Base-by-base conservation (phyloP, 768 basidiomycete genomes). In the Rubroboletus pulcherrimus region DNA sequence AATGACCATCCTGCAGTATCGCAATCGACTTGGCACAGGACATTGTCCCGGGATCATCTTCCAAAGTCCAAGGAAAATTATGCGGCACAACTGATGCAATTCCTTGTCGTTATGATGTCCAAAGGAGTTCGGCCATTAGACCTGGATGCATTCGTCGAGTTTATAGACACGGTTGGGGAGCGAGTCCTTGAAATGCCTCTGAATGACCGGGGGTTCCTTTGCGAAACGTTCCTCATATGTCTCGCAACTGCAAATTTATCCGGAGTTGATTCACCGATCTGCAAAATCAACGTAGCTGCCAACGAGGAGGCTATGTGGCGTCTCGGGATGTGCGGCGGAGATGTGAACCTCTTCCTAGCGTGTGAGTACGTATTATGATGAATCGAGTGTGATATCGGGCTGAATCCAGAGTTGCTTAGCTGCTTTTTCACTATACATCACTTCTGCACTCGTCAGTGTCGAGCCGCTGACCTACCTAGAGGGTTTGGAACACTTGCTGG, bases 381-480 rank as follows among this genome's bases (percentile, higher is more conserved):
- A 9, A 54, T 39, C 41, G 6, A 24, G 30, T 35, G 47, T 26
- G 26, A 51, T 48, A 34, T 46, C 30, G 19, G 35, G 14, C 51
- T 58, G 38, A 56, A 49, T 17, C 26, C 26, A 46, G 41, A 26
- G 33, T 54, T 26, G 39, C 37, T 12, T 46, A 84, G 84, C 78
- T 53, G 73, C 77, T 2, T 74, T 84, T 59, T 72, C 83, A 6
- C 56, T 74, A 29, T 80, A 78, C 57, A 65, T 83, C 44, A 49
- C 73, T 5, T 66, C 70, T 6, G 65, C 64, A 5, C 51, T 58
- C 2, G 49, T 60, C 33, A 48, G 55, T 0, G 66, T 65, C 40
- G 76, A 76, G 48, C 58, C 76, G 3, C 64, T 84, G 31, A 66
- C 70, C 38, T 71, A 71, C 53, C 71, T 76, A 10, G 85, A 86